Percentiles rank a stretch among this genome's conserved stretches.
These are phyloP conservation scores for Lactarius sp. DNA, from an alignment of 768 basidiomycete genomes.

Conservation along the genomic window DNA sequence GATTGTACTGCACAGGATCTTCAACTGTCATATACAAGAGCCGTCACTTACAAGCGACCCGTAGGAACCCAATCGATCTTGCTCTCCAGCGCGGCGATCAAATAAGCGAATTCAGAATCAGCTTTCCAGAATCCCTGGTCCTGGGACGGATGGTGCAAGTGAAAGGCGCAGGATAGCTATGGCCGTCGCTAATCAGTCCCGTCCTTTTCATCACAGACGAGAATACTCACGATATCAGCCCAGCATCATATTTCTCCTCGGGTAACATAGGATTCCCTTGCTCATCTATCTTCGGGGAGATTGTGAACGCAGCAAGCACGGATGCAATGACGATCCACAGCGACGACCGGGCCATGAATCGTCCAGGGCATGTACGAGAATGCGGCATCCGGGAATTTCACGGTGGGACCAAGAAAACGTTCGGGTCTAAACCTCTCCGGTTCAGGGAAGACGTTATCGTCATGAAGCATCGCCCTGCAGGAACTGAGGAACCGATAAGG, in stretches of 20 bases:
- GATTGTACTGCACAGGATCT: too few relatives aligned
- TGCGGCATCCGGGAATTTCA: slow-evolving; percentile 9
- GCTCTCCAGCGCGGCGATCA: background rate
- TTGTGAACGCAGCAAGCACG: slow-evolving; percentile 10
- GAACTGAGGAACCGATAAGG: background rate
- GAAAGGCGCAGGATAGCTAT: slow-evolving; percentile 3
- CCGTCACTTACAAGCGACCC: too few relatives aligned
- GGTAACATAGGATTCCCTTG: slow-evolving; percentile 13
- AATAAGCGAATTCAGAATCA: slow-evolving; percentile 4
- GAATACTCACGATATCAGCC: slow-evolving; percentile 18
- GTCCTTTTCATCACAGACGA: background rate
- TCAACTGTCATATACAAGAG: too few relatives aligned
- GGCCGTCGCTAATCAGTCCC: background rate
- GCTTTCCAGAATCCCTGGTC: slow-evolving; percentile 1
- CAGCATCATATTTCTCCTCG: slow-evolving; percentile 11
- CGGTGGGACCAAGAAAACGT: slow-evolving; percentile 28
- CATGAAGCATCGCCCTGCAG: slow-evolving; percentile 32
- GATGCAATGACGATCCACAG: slow-evolving; percentile 19
- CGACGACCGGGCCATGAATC: slow-evolving; percentile 21
- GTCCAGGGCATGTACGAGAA: slow-evolving; percentile 29
- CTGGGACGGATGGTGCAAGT: background rate
- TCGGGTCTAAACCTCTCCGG: slow-evolving; percentile 38
- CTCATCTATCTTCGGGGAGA: slow-evolving; percentile 11
- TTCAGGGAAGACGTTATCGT: slow-evolving; percentile 33
- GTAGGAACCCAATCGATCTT: too few relatives aligned